These are phyloP conservation scores for Pyrenula aspistea DNA, from an alignment of 495 filamentous ascomycete genomes.

Conservation along the genomic window DNA sequence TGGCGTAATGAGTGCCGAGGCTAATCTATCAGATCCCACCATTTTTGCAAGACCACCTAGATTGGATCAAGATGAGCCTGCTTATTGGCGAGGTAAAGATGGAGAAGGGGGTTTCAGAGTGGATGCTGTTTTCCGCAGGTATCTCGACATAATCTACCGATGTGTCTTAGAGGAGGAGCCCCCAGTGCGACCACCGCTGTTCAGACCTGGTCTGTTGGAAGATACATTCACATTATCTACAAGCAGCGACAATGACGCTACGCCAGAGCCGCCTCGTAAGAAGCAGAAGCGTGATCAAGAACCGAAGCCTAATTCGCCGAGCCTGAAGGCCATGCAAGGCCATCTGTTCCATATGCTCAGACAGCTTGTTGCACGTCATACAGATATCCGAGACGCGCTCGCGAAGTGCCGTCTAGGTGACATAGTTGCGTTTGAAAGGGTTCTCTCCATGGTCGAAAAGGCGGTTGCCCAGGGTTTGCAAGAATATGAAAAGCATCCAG, in stretches of 20 bases:
- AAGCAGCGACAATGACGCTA: constrained; percentile 3
- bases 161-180: constrained; percentile 51
- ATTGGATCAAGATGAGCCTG: constrained; percentile 49
- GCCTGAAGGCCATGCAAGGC: constrained; percentile 71
- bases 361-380: constrained; percentile 62
- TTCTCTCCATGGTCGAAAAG: constrained; percentile 53
- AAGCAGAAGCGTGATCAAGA: constrained; percentile 46
- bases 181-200: constrained; percentile 58
- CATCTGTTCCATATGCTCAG: constrained; percentile 90
- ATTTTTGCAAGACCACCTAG: constrained; percentile 65
- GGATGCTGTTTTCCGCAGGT: constrained; percentile 76
- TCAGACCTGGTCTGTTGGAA: constrained; percentile 51
- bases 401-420: constrained; percentile 54
- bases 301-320: constrained; percentile 47
- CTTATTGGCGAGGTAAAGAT: constrained; percentile 75
- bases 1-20: constrained; percentile 91
- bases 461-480: constrained; percentile 60
- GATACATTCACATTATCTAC: neutral
- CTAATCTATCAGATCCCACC: constrained; percentile 79
- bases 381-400: constrained; percentile 70
- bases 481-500: constrained; percentile 54
- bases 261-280: constrained; percentile 39
- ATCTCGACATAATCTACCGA: constrained; percentile 77
- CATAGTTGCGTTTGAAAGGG: constrained; percentile 57
- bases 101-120: constrained; percentile 81